phyloP scores from a whole-genome alignment of 192 early-diverging fungal species.

The Chytriomyces sp. region DNA sequence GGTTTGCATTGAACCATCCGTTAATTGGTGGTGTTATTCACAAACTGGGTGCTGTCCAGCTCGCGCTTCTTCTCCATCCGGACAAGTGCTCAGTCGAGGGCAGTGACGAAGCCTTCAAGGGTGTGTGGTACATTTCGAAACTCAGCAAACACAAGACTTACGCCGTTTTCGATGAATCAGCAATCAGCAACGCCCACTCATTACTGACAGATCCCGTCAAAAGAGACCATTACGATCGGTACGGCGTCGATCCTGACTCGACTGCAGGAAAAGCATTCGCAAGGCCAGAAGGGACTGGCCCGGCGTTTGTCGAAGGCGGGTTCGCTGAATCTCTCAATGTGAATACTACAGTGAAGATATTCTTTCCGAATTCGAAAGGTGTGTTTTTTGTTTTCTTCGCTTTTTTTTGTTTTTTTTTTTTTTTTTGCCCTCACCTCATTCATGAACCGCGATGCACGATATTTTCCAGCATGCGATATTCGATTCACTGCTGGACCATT shows the following conservation, averaged over 20 bases:
- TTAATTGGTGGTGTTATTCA: background rate
- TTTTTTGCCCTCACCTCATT: no score
- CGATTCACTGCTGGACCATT: slow-evolving; percentile 47
- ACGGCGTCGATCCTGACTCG: slow-evolving; percentile 66
- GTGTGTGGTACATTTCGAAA: slow-evolving; percentile 45
- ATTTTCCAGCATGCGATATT: background rate
- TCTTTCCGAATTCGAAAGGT: slow-evolving; percentile 67
- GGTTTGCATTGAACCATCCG: slow-evolving; percentile 54
- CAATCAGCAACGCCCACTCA: slow-evolving; percentile 74
- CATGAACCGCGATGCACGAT: background rate
- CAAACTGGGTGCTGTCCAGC: slow-evolving; percentile 34
- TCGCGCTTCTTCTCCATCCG: slow-evolving; percentile 84
- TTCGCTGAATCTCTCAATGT: slow-evolving; percentile 47
- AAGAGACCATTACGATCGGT: slow-evolving; percentile 75
- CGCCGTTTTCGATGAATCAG: slow-evolving; percentile 56
- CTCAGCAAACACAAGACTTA: slow-evolving; percentile 31
- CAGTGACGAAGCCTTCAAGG: slow-evolving; percentile 88
- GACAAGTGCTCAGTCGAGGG: slow-evolving; percentile 86
- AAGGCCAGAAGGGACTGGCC: background rate
- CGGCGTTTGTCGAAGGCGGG: slow-evolving; percentile 15
- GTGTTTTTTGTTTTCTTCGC: slow-evolving; percentile 1
- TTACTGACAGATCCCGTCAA: slow-evolving; percentile 81
- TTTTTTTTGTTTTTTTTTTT: background rate
- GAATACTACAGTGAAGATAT: slow-evolving; percentile 77
- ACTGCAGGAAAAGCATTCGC: slow-evolving; percentile 14